Conservation (phyloP, 164 flowering plant species). For the Chloranthus sessilifolius region DNA sequence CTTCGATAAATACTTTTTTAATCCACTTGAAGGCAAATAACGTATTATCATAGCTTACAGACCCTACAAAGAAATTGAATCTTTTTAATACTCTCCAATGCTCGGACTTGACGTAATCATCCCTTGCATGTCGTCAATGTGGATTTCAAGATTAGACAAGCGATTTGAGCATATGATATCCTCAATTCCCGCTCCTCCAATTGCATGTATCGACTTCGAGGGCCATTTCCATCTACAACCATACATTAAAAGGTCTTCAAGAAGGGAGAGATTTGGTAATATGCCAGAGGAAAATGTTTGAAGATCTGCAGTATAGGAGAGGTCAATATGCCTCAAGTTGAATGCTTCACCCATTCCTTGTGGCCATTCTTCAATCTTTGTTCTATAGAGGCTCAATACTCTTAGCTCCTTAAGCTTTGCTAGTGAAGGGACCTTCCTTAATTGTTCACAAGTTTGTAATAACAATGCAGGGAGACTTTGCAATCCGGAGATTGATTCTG, state of each 20-base stretch:
- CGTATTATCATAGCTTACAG: neutral
- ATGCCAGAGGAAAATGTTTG: neutral
- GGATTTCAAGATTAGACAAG: neutral
- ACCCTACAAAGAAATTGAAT: neutral
- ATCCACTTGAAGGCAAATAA: neutral
- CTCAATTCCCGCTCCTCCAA: neutral
- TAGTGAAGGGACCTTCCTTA: neutral
- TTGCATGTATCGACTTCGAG: neutral
- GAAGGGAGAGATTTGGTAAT: neutral
- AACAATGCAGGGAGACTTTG: neutral
- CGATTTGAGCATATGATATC: neutral
- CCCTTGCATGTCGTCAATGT: neutral
- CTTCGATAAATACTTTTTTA: neutral
- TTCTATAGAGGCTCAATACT: neutral
- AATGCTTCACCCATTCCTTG: constrained; percentile 1
- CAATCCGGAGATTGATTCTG: neutral
- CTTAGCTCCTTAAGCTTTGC: neutral
- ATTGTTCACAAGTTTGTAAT: neutral
- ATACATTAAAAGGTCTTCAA: constrained; percentile 3
- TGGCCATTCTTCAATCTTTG: constrained; percentile 1
- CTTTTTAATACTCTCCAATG: neutral
- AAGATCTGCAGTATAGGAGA: neutral
- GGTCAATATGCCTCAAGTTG: neutral
- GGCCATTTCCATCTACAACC: neutral
- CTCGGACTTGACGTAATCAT: neutral